Conservation (phyloP, 2,329 filamentous ascomycete genomes). For the Exophiala alcalophila region DNA sequence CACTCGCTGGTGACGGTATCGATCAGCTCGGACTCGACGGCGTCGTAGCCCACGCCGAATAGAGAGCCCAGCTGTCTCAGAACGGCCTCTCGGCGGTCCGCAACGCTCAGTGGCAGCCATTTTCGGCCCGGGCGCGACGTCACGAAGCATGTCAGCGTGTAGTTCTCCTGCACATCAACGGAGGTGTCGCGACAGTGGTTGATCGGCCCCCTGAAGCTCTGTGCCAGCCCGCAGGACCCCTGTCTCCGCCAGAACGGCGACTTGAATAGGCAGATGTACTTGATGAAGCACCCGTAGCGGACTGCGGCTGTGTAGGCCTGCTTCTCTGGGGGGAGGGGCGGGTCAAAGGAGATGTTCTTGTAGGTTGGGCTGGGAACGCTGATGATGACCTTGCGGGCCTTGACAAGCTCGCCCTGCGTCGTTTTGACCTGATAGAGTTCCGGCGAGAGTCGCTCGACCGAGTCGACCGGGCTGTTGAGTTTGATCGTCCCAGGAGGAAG, state of each 20-base stretch:
- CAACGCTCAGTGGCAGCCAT: conserved; percentile 11
- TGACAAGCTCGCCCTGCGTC: conserved; percentile 26
- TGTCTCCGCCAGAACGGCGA: conserved; percentile 46
- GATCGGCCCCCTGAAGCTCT: conserved; percentile 39
- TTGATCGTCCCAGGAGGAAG: conserved; percentile 34
- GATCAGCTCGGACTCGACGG: not conserved
- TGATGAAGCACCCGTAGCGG: conserved; percentile 49
- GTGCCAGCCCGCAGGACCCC: conserved; percentile 37
- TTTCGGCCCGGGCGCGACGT: conserved; percentile 34
- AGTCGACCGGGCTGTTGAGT: conserved; percentile 31
- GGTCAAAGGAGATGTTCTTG: conserved; percentile 47
- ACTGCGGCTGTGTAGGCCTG: conserved; percentile 35
- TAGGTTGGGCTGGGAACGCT: conserved; percentile 48
- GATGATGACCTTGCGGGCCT: conserved; percentile 47
- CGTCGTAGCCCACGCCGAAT: conserved; percentile 8
- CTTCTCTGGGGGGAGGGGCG: conserved; percentile 44
- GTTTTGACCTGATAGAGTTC: conserved; percentile 31
- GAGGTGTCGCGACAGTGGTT: conserved; percentile 40
- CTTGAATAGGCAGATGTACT: conserved; percentile 47
- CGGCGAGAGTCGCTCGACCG: conserved; percentile 32
- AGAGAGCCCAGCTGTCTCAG: conserved; percentile 14
- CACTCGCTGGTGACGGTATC: conserved; percentile 36
- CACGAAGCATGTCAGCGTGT: conserved; percentile 42
- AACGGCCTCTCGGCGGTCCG: conserved; percentile 30
- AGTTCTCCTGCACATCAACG: conserved; percentile 30